Evolutionary conservation across 345 rosid species (phyloP).

Genomic region (Aethionema arabicum): DNA sequence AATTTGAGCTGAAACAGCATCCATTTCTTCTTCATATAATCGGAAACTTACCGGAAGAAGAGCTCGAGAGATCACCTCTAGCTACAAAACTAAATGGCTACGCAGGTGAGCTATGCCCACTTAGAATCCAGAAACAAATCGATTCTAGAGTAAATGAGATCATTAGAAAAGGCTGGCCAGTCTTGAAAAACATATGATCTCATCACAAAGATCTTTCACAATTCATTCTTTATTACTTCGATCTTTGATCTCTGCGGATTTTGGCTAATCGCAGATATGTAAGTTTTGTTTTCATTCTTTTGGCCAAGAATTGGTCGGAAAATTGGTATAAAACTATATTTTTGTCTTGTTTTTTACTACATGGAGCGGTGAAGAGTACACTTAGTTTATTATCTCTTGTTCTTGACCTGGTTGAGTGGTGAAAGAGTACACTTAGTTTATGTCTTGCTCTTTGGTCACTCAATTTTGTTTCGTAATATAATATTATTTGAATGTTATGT

Average conservation of each 20-base stretch:
- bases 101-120: conserved; percentile 86
- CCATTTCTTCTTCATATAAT: conserved; percentile 76
- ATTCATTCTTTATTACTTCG: background rate
- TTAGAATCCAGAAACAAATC: conserved; percentile 53
- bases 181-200: conserved; percentile 52
- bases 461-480: too few species aligned
- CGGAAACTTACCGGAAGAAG: conserved; percentile 80
- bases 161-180: conserved; percentile 82
- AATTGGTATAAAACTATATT: too few species aligned
- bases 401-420: too few species aligned
- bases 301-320: too few species aligned
- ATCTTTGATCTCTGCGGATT: background rate
- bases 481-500: too few species aligned
- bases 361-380: too few species aligned
- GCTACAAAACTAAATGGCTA: conserved; percentile 76
- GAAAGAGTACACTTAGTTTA: too few species aligned
- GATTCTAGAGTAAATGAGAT: conserved; percentile 67
- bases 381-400: too few species aligned
- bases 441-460: too few species aligned
- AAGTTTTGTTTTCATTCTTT: too few species aligned
- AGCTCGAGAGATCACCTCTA: conserved; percentile 69
- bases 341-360: too few species aligned
- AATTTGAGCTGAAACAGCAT: conserved; percentile 85
- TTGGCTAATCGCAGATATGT: background rate
- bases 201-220: background rate